phyloP scores from a whole-genome alignment of 306 rosid species.

The Hippophae rhamnoides region DNA sequence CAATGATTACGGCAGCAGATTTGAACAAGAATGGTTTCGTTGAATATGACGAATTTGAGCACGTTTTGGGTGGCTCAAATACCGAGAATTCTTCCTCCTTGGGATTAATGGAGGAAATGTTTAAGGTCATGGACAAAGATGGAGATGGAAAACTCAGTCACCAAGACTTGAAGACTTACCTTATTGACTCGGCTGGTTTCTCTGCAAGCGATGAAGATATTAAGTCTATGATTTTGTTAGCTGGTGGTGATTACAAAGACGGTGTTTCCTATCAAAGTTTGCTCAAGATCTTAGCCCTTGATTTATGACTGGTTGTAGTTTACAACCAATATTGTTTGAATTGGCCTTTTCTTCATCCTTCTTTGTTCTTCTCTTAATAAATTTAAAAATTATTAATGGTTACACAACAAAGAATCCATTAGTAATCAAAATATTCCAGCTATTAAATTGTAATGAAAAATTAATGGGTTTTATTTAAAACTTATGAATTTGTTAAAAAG shows the following conservation, averaged over 20 bases:
- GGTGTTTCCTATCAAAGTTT: slow-evolving; percentile 63
- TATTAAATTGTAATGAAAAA: too few species aligned
- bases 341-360: background rate
- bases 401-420: too few species aligned
- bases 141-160: slow-evolving; percentile 83
- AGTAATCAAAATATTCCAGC: too few species aligned
- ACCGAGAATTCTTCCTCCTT: background rate
- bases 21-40: slow-evolving; percentile 69
- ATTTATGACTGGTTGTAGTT: slow-evolving; percentile 1
- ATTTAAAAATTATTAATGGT: too few species aligned
- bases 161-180: slow-evolving; percentile 52
- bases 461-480: too few species aligned
- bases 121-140: slow-evolving; percentile 75
- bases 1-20: slow-evolving; percentile 79
- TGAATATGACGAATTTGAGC: slow-evolving; percentile 83
- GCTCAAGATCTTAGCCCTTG: slow-evolving; percentile 61
- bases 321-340: background rate
- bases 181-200: slow-evolving; percentile 51
- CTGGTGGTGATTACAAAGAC: slow-evolving; percentile 42
- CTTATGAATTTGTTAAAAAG: too few species aligned
- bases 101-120: slow-evolving; percentile 72
- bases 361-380: background rate
- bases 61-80: slow-evolving; percentile 25
- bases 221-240: slow-evolving; percentile 57
- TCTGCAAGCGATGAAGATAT: slow-evolving; percentile 51